phyloP scores from a whole-genome alignment of 2,329 filamentous ascomycete genomes.

The Myrmaecium sp. region DNA sequence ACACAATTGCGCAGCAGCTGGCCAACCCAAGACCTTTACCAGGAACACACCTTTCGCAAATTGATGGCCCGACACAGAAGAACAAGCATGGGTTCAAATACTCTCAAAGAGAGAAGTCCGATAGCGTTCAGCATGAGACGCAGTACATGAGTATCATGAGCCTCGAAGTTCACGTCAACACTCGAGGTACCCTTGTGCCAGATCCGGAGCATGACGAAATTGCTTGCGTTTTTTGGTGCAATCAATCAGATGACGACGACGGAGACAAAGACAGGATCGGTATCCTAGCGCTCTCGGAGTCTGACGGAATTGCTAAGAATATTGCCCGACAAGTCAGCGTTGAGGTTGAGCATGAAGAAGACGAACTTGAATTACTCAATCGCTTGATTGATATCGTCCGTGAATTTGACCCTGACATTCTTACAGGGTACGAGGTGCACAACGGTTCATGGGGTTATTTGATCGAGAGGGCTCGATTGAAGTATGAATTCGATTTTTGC shows the following conservation, averaged over 20 bases:
- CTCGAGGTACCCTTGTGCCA: constrained; percentile 60
- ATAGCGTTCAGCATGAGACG: constrained; percentile 63
- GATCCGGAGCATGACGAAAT: constrained; percentile 86
- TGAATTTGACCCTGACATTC: constrained; percentile 69
- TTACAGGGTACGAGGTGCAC: constrained; percentile 91
- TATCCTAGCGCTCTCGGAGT: constrained; percentile 53
- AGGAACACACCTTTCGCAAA: constrained; percentile 50
- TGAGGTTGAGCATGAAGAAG: constrained; percentile 55
- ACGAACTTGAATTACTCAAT: constrained; percentile 72
- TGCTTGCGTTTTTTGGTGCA: constrained; percentile 75
- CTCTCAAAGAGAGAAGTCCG: constrained; percentile 57
- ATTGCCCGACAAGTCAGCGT: constrained; percentile 44
- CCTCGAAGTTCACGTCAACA: constrained; percentile 82
- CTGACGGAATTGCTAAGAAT: constrained; percentile 39
- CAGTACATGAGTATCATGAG: constrained; percentile 97
- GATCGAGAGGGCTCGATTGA: constrained; percentile 70
- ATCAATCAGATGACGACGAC: constrained; percentile 57
- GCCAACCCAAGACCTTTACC: constrained; percentile 8
- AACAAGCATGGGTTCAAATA: constrained; percentile 74
- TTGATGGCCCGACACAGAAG: constrained; percentile 73
- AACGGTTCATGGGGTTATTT: constrained; percentile 90
- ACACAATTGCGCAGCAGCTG: constrained; percentile 1
- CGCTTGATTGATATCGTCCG: constrained; percentile 79
- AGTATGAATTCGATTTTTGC: constrained; percentile 81
- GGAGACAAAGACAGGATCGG: constrained; percentile 40